Percentiles rank a stretch among this genome's conserved stretches.
phyloP scores from a whole-genome alignment of 495 filamentous ascomycete species.

The Pseudoneurospora amorphoporcata region DNA sequence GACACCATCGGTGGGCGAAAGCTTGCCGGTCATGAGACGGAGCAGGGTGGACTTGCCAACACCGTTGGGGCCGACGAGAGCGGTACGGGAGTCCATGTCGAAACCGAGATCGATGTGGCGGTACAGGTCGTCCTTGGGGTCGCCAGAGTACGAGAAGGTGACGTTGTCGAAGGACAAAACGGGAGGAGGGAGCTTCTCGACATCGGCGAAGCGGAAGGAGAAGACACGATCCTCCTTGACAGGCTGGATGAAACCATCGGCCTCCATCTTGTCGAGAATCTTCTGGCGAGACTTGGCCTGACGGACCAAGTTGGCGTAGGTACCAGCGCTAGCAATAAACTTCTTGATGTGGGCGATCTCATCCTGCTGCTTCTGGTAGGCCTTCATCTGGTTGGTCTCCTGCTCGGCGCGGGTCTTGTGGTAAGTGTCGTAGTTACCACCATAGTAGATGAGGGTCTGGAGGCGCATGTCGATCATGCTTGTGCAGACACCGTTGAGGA shows the following conservation, averaged over 20 bases:
- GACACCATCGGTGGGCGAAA: constrained; percentile 70
- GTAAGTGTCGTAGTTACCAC: constrained; percentile 99
- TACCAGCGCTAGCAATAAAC: constrained; percentile 99
- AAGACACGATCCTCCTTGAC: constrained; percentile 81
- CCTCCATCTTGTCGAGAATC: constrained; percentile 99
- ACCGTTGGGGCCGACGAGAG: constrained; percentile 96
- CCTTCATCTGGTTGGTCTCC: constrained; percentile 97
- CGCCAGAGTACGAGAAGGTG: constrained; percentile 93
- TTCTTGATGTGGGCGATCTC: constrained; percentile 99
- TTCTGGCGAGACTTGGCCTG: constrained; percentile 99
- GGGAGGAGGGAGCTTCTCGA: constrained; percentile 94
- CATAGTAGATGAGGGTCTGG: constrained; percentile 91
- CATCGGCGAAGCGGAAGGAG: constrained; percentile 96
- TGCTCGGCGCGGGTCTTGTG: constrained; percentile 89
- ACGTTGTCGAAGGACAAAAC: constrained; percentile 95
- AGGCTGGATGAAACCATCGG: constrained; percentile 93
- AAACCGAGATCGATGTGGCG: constrained; percentile 95
- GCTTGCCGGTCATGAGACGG: constrained; percentile 92
- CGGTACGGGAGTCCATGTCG: constrained; percentile 97
- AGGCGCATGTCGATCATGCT: constrained; percentile 97
- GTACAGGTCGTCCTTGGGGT: constrained; percentile 84
- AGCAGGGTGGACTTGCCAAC: constrained; percentile 99
- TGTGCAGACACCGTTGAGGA: constrained; percentile 97
- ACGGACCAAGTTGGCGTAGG: constrained; percentile 96
- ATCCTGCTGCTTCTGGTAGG: constrained; percentile 97